Percentiles rank a stretch among this genome's conserved stretches.
phyloP scores from a whole-genome alignment of 23 red algal species.

The Rhodosorus marinus region DNA sequence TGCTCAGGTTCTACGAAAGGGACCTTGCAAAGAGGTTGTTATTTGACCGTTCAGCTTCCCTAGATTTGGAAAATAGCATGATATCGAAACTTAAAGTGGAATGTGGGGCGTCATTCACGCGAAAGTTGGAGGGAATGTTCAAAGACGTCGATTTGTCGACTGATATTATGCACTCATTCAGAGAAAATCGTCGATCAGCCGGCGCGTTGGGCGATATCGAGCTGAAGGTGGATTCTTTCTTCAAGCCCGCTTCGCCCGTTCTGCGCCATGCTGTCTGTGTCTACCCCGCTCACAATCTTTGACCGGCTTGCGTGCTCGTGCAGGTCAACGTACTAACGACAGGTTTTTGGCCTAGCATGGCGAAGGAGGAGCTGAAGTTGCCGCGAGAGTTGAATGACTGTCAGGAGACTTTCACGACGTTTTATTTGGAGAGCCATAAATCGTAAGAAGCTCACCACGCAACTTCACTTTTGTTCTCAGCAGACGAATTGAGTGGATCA shows the following conservation, averaged over 20 bases:
- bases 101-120: constrained; percentile 72
- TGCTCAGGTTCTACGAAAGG: constrained; percentile 96
- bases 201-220: constrained; percentile 27
- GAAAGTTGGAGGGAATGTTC: constrained; percentile 92
- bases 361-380: constrained; percentile 35
- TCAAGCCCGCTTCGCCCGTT: too few relatives aligned
- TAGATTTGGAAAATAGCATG: constrained; percentile 84
- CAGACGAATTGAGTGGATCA: too few relatives aligned
- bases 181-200: constrained; percentile 5
- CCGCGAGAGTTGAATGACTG: constrained; percentile 34
- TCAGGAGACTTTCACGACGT: constrained; percentile 61
- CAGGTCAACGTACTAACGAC: constrained; percentile 74
- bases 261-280: too few relatives aligned
- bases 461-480: too few relatives aligned
- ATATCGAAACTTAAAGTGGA: constrained; percentile 81
- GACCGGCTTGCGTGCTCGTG: too few relatives aligned
- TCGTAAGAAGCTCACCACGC: too few relatives aligned
- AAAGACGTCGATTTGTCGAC: constrained; percentile 70
- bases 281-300: too few relatives aligned
- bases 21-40: constrained; percentile 87
- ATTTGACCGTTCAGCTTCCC: constrained; percentile 55
- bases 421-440: constrained; percentile 74
- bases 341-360: constrained; percentile 53
- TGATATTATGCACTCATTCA: constrained; percentile 69
- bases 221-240: constrained; percentile 58